Evolutionary conservation across 2,329 filamentous ascomycete genomes (phyloP).

Genomic region (Neofusicoccum umdonicola): DNA sequence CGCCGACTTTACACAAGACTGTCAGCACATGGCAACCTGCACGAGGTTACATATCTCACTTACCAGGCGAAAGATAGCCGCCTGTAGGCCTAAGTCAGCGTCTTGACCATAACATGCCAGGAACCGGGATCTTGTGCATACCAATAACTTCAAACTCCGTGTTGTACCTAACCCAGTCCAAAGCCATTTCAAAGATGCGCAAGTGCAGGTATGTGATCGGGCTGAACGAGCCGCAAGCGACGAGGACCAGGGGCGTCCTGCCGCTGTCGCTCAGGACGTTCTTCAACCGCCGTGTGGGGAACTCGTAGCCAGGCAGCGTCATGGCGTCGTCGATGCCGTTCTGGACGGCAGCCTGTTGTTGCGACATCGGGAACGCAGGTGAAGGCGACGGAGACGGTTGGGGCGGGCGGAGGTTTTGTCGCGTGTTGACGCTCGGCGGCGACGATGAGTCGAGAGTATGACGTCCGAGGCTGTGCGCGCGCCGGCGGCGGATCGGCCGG

Average conservation of each 20-base stretch:
- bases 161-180: conserved; percentile 71
- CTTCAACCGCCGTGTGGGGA: conserved; percentile 61
- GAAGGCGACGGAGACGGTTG: not conserved
- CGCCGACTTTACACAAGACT: conserved; percentile 8
- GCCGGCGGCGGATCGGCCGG: conserved; percentile 16
- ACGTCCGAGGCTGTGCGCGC: conserved; percentile 16
- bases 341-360: conserved; percentile 20
- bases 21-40: not conserved
- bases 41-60: not conserved
- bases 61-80: conserved; percentile 15
- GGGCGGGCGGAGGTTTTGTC: not conserved
- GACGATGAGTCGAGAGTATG: conserved; percentile 17
- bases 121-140: conserved; percentile 56
- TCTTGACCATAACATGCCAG: not conserved
- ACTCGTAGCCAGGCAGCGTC: conserved; percentile 53
- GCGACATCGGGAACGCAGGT: not conserved
- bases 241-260: conserved; percentile 61
- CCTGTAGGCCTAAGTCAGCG: conserved; percentile 2
- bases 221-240: conserved; percentile 70
- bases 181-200: conserved; percentile 85
- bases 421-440: conserved; percentile 7
- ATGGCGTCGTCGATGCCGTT: conserved; percentile 28
- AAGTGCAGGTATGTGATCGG: conserved; percentile 75
- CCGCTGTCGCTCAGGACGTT: conserved; percentile 54
- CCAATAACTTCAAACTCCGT: conserved; percentile 79